These are phyloP conservation scores for Rhynchospora pubera DNA, from an alignment of 176 grass and related monocot genomes.

Conservation along the genomic window DNA sequence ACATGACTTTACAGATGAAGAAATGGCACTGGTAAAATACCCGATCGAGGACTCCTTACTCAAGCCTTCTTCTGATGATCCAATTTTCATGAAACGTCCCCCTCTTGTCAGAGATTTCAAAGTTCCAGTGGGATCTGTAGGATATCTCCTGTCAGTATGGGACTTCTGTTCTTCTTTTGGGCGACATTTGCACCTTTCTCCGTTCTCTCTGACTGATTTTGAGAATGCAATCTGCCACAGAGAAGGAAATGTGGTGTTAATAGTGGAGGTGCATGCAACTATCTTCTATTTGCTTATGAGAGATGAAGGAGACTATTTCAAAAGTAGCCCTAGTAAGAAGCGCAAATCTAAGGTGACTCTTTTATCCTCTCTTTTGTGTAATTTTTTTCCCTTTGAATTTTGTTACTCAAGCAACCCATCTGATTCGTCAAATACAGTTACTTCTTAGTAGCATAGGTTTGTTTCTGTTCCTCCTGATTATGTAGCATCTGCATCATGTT, in stretches of 20 bases:
- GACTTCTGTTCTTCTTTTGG: slow-evolving; percentile 75
- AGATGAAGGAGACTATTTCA: slow-evolving; percentile 62
- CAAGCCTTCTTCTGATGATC: slow-evolving; percentile 40
- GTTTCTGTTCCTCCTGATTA: background rate
- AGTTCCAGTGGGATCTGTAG: slow-evolving; percentile 64
- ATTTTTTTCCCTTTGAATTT: background rate
- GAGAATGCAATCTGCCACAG: slow-evolving; percentile 80
- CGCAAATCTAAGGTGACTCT: slow-evolving; percentile 54
- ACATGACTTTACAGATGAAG: slow-evolving; percentile 38
- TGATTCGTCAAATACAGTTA: background rate
- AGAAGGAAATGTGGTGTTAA: slow-evolving; percentile 62
- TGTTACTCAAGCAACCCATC: background rate
- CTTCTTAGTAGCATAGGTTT: background rate
- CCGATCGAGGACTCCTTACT: slow-evolving; percentile 87
- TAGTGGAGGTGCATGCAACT: slow-evolving; percentile 64
- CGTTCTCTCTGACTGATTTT: slow-evolving; percentile 78
- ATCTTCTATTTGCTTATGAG: slow-evolving; percentile 63
- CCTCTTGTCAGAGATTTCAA: slow-evolving; percentile 52
- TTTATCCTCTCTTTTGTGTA: background rate
- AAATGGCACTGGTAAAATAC: slow-evolving; percentile 39
- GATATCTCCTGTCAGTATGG: slow-evolving; percentile 82
- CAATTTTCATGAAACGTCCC: slow-evolving; percentile 40
- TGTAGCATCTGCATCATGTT: background rate
- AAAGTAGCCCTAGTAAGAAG: slow-evolving; percentile 43
- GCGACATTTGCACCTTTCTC: slow-evolving; percentile 53